These are phyloP conservation scores for Podospora didyma DNA, from an alignment of 495 filamentous ascomycete species.

Conservation along the genomic window DNA sequence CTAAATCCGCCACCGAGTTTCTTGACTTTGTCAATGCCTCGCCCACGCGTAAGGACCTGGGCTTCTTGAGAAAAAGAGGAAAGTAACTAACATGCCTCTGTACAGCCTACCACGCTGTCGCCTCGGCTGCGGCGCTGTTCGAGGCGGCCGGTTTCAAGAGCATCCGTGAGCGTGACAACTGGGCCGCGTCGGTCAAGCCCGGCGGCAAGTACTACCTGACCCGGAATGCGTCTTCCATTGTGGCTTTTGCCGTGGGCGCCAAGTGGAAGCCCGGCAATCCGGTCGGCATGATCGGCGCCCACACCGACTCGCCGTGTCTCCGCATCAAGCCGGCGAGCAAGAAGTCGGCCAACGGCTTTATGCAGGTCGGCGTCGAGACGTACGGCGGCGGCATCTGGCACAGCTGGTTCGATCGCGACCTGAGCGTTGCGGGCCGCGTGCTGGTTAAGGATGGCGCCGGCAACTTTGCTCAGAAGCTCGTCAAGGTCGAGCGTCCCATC, in stretches of 20 bases:
- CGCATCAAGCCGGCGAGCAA: slow-evolving; percentile 93
- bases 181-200: slow-evolving; percentile 72
- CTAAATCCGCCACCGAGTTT: slow-evolving; percentile 72
- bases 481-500: slow-evolving; percentile 88
- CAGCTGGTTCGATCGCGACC: slow-evolving; percentile 92
- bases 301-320: slow-evolving; percentile 90
- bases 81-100: neutral
- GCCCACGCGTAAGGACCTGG: slow-evolving; percentile 72
- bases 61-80: neutral
- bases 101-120: slow-evolving; percentile 90
- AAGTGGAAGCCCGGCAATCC: slow-evolving; percentile 93
- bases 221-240: slow-evolving; percentile 86
- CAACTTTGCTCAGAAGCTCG: slow-evolving; percentile 74
- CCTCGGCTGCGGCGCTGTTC: slow-evolving; percentile 68
- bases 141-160: slow-evolving; percentile 77
- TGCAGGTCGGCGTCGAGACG: slow-evolving; percentile 94
- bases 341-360: slow-evolving; percentile 75
- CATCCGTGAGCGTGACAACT: slow-evolving; percentile 89
- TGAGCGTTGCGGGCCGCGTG: slow-evolving; percentile 84
- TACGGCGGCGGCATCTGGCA: slow-evolving; percentile 88
- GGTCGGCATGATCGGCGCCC: slow-evolving; percentile 91
- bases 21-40: slow-evolving; percentile 91
- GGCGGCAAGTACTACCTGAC: slow-evolving; percentile 97
- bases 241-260: slow-evolving; percentile 90
- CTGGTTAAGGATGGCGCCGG: slow-evolving; percentile 75